A percentile compares a stretch with the other conserved stretches of the same genome.
Evolutionary conservation across 305 asterid species (phyloP).

Genomic region (Plantago coronopus): DNA sequence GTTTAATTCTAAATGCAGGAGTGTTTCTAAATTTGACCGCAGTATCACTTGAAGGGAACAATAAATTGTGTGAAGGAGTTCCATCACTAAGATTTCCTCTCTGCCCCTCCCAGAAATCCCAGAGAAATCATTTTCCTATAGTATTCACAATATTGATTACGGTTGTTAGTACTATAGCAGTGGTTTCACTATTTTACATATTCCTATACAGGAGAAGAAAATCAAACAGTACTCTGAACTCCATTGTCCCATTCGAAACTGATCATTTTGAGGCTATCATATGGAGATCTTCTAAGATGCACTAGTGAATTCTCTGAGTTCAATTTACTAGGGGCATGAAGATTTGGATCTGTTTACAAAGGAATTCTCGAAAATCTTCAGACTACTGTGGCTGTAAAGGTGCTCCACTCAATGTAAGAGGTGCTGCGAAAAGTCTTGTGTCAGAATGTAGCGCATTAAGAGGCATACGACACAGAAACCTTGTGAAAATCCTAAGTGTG

Average conservation of each 20-base stretch:
- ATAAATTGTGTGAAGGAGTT: constrained; percentile 29
- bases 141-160: constrained; percentile 21
- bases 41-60: constrained; percentile 23
- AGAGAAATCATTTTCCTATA: not conserved
- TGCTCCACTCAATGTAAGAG: constrained; percentile 11
- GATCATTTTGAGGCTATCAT: constrained; percentile 12
- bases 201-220: not conserved
- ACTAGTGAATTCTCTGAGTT: constrained; percentile 14
- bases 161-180: not conserved
- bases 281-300: constrained; percentile 6
- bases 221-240: not conserved
- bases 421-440: not conserved
- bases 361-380: constrained; percentile 1
- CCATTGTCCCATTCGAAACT: not conserved
- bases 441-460: constrained; percentile 14
- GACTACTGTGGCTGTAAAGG: constrained; percentile 10
- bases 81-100: constrained; percentile 18
- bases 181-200: not conserved
- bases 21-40: constrained; percentile 25
- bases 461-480: constrained; percentile 17
- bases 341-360: constrained; percentile 8
- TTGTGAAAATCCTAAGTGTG: constrained; percentile 9
- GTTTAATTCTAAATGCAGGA: constrained; percentile 20
- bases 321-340: not conserved
- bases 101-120: constrained; percentile 8